Percentiles rank a stretch among this genome's conserved stretches.
These are phyloP conservation scores for Fusarium foetens DNA, from an alignment of 2,329 filamentous ascomycete species.

Conservation along the genomic window DNA sequence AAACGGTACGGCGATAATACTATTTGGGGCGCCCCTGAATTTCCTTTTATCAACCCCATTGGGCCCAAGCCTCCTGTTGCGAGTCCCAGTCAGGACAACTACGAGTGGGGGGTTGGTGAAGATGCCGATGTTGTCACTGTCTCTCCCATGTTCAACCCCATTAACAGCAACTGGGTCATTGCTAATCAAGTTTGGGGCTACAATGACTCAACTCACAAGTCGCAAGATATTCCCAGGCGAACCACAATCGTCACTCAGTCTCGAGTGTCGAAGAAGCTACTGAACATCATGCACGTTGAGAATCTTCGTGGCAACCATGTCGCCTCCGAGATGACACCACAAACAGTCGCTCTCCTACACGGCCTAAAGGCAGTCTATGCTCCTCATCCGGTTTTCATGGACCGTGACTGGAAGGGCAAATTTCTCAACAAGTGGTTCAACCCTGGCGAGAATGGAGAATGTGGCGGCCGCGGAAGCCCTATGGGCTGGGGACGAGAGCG, in stretches of 20 bases:
- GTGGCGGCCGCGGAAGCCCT: constrained; percentile 64
- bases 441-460: constrained; percentile 64
- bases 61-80: constrained; percentile 71
- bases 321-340: constrained; percentile 82
- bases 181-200: constrained; percentile 75
- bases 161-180: constrained; percentile 78
- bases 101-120: constrained; percentile 80
- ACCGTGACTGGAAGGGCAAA: constrained; percentile 73
- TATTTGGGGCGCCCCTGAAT: constrained; percentile 73
- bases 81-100: constrained; percentile 71
- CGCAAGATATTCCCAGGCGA: constrained; percentile 72
- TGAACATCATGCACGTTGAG: constrained; percentile 82
- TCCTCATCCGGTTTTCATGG: constrained; percentile 82
- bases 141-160: constrained; percentile 81
- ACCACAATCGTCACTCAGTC: constrained; percentile 83
- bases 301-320: constrained; percentile 79
- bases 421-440: constrained; percentile 70
- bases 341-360: constrained; percentile 78
- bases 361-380: constrained; percentile 82
- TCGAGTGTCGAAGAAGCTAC: constrained; percentile 74
- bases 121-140: constrained; percentile 79
- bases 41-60: constrained; percentile 69
- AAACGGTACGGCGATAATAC: constrained; percentile 60
- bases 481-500: constrained; percentile 70
- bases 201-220: constrained; percentile 58